Evolutionary conservation across 768 basidiomycete genomes (phyloP).

Genomic region (Russula sp.): DNA sequence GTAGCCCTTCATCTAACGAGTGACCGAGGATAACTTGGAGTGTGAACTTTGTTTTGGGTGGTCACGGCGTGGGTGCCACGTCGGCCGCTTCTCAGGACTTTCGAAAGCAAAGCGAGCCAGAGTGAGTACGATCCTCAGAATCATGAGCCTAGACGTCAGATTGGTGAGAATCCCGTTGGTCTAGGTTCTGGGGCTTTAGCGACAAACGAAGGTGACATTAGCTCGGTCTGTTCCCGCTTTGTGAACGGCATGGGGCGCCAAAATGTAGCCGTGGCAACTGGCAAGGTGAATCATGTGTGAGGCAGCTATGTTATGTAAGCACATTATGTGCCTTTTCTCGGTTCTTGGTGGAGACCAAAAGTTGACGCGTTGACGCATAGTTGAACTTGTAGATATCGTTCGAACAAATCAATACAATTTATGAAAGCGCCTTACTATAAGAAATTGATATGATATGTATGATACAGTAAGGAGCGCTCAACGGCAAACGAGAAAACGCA

Average conservation of each 20-base stretch:
- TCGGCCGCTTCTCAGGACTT: slow-evolving; percentile 27
- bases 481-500: too few relatives aligned
- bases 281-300: slow-evolving; percentile 58
- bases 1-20: not conserved
- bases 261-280: slow-evolving; percentile 60
- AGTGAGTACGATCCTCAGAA: not conserved
- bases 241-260: slow-evolving; percentile 37
- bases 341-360: slow-evolving; percentile 6
- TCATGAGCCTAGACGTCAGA: slow-evolving; percentile 25
- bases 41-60: slow-evolving; percentile 31
- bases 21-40: slow-evolving; percentile 13
- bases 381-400: too few relatives aligned
- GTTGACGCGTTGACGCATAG: too few relatives aligned
- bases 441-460: too few relatives aligned
- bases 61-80: slow-evolving; percentile 29
- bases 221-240: slow-evolving; percentile 28
- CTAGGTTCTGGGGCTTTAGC: not conserved
- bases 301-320: slow-evolving; percentile 55
- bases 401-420: too few relatives aligned
- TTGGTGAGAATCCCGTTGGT: slow-evolving; percentile 12
- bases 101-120: slow-evolving; percentile 27
- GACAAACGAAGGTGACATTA: slow-evolving; percentile 29
- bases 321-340: slow-evolving; percentile 24
- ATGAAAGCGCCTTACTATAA: too few relatives aligned
- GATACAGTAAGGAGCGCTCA: too few relatives aligned